These are phyloP conservation scores for Curvularia sp. DNA, from an alignment of 2,329 filamentous ascomycete species.

Conservation along the genomic window DNA sequence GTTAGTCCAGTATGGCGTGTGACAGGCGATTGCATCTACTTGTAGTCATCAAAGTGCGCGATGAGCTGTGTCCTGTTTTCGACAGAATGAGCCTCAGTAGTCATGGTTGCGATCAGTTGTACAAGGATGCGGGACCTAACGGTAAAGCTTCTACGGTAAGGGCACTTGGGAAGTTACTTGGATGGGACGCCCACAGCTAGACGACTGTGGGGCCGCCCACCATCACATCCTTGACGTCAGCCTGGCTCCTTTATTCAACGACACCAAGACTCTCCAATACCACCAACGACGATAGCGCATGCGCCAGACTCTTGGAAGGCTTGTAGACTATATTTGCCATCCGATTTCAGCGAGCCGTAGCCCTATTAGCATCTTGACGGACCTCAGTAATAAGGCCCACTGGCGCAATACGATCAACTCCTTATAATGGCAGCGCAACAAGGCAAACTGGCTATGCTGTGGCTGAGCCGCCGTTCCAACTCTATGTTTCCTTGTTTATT, in stretches of 20 bases:
- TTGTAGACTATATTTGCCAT: not conserved
- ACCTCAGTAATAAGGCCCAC: not conserved
- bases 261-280: not conserved
- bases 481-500: not conserved
- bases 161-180: not conserved
- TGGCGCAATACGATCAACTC: not conserved
- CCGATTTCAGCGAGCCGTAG: not conserved
- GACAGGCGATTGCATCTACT: constrained; percentile 9
- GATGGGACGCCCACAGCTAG: constrained; percentile 5
- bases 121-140: constrained; percentile 9
- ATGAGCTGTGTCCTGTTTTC: constrained; percentile 22
- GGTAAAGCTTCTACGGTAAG: constrained; percentile 6
- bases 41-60: constrained; percentile 22
- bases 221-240: constrained; percentile 15
- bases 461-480: constrained; percentile 7
- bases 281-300: not conserved
- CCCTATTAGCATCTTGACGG: not conserved
- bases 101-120: constrained; percentile 11
- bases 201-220: constrained; percentile 1
- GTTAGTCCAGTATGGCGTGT: not conserved
- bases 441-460: constrained; percentile 7
- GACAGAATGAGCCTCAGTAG: constrained; percentile 17
- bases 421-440: not conserved
- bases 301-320: not conserved
- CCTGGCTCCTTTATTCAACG: constrained; percentile 6